phyloP scores from a whole-genome alignment of 306 rosid species.

The Arachis hypogaea region DNA sequence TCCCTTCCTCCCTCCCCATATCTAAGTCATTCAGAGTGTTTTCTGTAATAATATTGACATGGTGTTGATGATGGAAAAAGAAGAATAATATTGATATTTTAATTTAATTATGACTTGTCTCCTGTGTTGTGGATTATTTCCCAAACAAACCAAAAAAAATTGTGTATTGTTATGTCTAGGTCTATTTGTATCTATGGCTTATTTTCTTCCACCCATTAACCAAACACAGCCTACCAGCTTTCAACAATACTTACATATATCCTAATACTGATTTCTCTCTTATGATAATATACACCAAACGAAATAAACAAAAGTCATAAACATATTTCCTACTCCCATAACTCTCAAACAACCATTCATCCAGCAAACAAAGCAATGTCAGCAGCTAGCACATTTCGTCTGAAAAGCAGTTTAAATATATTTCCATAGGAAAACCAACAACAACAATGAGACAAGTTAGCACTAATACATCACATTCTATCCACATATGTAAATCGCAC shows the following conservation, averaged over 20 bases:
- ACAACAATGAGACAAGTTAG: neutral
- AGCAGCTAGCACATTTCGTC: neutral
- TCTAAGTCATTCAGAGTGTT: no score
- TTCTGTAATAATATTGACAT: no score
- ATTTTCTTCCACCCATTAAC: no score
- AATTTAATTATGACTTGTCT: no score
- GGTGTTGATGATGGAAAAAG: no score
- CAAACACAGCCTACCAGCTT: no score
- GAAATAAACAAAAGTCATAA: neutral
- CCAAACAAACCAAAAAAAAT: no score
- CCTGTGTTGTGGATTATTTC: no score
- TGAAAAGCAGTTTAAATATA: neutral
- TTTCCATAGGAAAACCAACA: neutral
- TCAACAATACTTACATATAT: neutral
- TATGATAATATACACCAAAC: neutral
- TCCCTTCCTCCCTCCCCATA: no score
- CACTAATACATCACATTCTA: neutral
- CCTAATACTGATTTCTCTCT: neutral
- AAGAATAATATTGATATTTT: no score
- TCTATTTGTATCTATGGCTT: no score
- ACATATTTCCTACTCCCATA: constrained; percentile 2
- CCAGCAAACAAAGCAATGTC: constrained; percentile 24
- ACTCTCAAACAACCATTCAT: neutral
- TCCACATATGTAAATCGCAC: constrained; percentile 16
- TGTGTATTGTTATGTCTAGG: no score